Evolutionary conservation across 257 asterid genomes (phyloP).

Genomic region (Capsicum pubescens): DNA sequence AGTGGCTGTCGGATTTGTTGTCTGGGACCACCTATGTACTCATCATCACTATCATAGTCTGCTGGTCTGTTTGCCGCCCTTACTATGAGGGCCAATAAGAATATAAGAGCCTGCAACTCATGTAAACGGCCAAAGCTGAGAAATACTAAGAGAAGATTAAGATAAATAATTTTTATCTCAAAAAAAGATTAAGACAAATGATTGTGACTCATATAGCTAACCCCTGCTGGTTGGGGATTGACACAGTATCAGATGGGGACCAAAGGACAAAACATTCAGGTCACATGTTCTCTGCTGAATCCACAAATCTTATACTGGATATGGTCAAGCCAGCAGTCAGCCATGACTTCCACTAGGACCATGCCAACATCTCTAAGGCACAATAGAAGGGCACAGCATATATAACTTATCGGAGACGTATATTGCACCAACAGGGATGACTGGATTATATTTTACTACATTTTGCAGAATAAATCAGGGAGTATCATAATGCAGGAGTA

Average conservation of each 20-base stretch:
- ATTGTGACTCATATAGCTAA: background rate
- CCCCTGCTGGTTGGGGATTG: background rate
- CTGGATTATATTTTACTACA: background rate
- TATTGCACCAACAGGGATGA: conserved; percentile 8
- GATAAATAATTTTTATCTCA: background rate
- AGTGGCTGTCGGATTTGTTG: conserved; percentile 91
- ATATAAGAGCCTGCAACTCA: conserved; percentile 79
- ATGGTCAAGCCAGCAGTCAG: conserved; percentile 6
- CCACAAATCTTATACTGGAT: conserved; percentile 3
- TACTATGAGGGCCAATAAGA: conserved; percentile 85
- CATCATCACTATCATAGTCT: conserved; percentile 96
- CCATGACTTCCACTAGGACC: background rate
- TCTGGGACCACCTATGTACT: conserved; percentile 75
- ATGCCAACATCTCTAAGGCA: background rate
- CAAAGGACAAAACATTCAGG: background rate
- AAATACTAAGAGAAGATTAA: background rate
- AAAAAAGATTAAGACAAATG: background rate
- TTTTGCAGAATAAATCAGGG: background rate
- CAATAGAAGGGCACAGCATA: background rate
- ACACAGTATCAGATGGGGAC: background rate
- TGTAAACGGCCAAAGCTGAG: background rate
- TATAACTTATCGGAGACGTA: background rate
- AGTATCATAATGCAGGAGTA: background rate
- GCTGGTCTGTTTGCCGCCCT: conserved; percentile 91
- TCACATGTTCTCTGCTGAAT: background rate